phyloP scores from a whole-genome alignment of 2,329 filamentous ascomycete genomes.

The Pezicula rhizophila region DNA sequence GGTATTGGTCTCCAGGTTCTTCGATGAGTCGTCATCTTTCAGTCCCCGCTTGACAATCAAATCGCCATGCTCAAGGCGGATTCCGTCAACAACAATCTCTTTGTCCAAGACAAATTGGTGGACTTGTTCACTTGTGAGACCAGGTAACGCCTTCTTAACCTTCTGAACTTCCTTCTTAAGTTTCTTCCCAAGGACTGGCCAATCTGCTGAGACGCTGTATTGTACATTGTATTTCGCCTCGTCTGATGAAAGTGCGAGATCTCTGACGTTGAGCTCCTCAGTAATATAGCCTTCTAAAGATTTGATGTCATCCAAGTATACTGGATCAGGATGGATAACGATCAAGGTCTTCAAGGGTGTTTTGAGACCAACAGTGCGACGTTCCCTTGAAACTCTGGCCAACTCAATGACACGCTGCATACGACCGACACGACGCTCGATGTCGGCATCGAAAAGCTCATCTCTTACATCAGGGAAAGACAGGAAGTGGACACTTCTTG shows the following conservation, averaged over 20 bases:
- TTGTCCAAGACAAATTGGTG: constrained; percentile 69
- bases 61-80: constrained; percentile 75
- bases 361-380: constrained; percentile 78
- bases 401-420: constrained; percentile 98
- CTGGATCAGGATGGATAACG: constrained; percentile 75
- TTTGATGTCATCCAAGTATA: constrained; percentile 81
- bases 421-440: constrained; percentile 78
- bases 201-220: constrained; percentile 85
- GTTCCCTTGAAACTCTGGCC: constrained; percentile 77
- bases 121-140: constrained; percentile 72
- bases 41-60: constrained; percentile 76
- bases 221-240: constrained; percentile 89
- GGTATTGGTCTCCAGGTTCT: constrained; percentile 78
- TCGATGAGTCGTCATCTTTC: constrained; percentile 63
- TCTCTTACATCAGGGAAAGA: constrained; percentile 81
- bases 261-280: constrained; percentile 86
- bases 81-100: constrained; percentile 78
- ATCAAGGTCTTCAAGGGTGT: constrained; percentile 85
- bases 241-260: constrained; percentile 77
- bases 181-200: constrained; percentile 93
- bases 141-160: constrained; percentile 85
- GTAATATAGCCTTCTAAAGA: constrained; percentile 83
- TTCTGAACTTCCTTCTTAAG: constrained; percentile 89
- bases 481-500: constrained; percentile 87
- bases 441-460: constrained; percentile 78